Percentiles rank a stretch among this genome's conserved stretches.
These are phyloP conservation scores for Vanrija sp. DNA, from an alignment of 1,284 basidiomycete species.

Conservation along the genomic window DNA sequence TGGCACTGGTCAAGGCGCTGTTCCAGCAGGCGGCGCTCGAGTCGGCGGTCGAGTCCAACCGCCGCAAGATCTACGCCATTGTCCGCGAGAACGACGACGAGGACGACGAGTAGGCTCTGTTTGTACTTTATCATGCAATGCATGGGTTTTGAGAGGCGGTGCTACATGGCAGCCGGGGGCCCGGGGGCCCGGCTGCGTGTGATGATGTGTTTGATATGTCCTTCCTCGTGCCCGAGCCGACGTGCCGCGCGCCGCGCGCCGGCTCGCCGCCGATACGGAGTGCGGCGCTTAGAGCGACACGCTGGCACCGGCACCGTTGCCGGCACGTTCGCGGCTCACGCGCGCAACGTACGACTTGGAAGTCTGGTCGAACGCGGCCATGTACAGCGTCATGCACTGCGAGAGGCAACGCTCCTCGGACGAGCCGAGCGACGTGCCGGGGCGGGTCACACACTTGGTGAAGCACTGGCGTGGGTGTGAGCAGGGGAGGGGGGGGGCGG, in stretches of 20 bases:
- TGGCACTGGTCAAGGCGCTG: conserved; percentile 59
- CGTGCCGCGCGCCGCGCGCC: no score
- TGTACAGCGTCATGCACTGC: conserved; percentile 48
- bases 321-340: conserved; percentile 37
- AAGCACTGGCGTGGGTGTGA: conserved; percentile 37
- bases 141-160: conserved; percentile 1
- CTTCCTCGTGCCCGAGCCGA: no score
- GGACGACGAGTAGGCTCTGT: conserved; percentile 27
- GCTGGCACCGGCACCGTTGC: neutral
- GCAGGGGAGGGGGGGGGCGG: conserved; percentile 1
- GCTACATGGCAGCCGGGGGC: neutral
- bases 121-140: conserved; percentile 1
- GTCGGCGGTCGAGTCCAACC: conserved; percentile 62
- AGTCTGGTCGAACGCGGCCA: conserved; percentile 49
- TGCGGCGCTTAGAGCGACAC: no score
- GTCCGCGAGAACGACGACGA: conserved; percentile 59
- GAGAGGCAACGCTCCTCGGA: conserved; percentile 48
- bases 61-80: conserved; percentile 74
- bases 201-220: no score
- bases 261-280: no score
- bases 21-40: conserved; percentile 73
- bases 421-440: conserved; percentile 36
- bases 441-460: conserved; percentile 45
- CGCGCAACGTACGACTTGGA: conserved; percentile 46
- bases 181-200: neutral